These are phyloP conservation scores for Agarophyton chilense DNA, from an alignment of 23 red algal species.

Conservation along the genomic window DNA sequence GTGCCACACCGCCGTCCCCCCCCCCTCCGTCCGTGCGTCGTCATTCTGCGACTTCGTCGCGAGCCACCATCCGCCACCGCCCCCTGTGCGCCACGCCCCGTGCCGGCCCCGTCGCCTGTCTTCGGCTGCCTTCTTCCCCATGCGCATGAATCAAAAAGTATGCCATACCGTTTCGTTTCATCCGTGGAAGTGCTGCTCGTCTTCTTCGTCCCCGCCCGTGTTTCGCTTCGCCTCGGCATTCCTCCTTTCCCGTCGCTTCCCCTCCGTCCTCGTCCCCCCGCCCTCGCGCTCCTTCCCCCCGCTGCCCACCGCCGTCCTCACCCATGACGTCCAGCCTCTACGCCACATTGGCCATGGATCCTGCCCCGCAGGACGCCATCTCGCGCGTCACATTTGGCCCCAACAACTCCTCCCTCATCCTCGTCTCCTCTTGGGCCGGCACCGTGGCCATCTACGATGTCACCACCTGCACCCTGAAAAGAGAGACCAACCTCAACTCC, in stretches of 20 bases:
- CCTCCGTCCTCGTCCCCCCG: not conserved
- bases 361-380: constrained; percentile 51
- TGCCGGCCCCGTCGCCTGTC: not conserved
- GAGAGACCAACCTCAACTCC: constrained; percentile 1
- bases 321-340: constrained; percentile 15
- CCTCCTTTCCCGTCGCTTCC: not conserved
- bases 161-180: not conserved
- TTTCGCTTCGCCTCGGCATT: not conserved
- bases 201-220: not conserved
- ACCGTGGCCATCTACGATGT: constrained; percentile 39
- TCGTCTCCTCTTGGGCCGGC: constrained; percentile 67
- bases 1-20: too few species aligned
- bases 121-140: not conserved
- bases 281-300: not conserved
- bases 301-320: not conserved
- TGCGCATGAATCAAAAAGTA: not conserved
- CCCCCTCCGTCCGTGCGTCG: not conserved
- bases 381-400: constrained; percentile 45
- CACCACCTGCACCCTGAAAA: not conserved
- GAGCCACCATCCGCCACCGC: not conserved
- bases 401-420: constrained; percentile 2
- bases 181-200: not conserved
- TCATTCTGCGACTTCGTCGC: not conserved
- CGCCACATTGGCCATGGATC: constrained; percentile 9
- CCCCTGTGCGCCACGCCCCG: too few species aligned